Evolutionary conservation across 1,284 basidiomycete genomes (phyloP).

Genomic region (Bondarzewia mesenterica): DNA sequence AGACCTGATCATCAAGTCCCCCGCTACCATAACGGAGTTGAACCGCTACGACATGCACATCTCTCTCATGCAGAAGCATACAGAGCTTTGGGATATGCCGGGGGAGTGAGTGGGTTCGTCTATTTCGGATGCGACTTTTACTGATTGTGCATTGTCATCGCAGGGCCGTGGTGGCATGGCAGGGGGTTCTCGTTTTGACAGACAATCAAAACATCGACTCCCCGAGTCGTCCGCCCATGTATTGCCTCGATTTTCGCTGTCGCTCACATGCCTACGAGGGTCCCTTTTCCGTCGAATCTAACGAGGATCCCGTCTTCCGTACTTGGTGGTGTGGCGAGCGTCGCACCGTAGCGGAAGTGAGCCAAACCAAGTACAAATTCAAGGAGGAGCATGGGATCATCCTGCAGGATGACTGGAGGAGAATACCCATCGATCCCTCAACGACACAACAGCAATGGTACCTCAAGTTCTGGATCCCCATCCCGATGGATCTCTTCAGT

Average conservation of each 20-base stretch:
- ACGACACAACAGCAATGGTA: conserved; percentile 18
- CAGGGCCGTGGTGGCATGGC: conserved; percentile 10
- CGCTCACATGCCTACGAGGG: conserved; percentile 14
- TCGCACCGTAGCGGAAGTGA: too few relatives aligned
- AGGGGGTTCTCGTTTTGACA: conserved; percentile 11
- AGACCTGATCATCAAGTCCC: neutral
- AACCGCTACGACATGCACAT: conserved; percentile 11
- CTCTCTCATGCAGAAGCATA: conserved; percentile 9
- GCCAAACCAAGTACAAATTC: too few relatives aligned
- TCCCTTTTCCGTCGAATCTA: conserved; percentile 12
- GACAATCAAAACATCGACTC: conserved; percentile 4
- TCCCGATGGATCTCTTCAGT: conserved; percentile 23
- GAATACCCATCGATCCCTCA: neutral
- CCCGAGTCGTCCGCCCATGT: neutral
- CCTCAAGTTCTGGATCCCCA: conserved; percentile 20
- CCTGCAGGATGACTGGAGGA: conserved; percentile 9
- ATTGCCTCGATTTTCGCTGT: conserved; percentile 10
- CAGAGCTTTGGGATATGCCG: conserved; percentile 13
- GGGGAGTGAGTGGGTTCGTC: conserved; percentile 8
- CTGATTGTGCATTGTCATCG: neutral
- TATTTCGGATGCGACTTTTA: neutral
- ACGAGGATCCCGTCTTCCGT: conserved; percentile 10
- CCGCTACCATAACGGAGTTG: neutral
- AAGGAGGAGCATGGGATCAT: conserved; percentile 9
- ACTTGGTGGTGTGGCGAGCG: conserved; percentile 5